Evolutionary conservation across 2,329 filamentous ascomycete genomes (phyloP), one percentile per base, ranked within the genome.

Genomic region (Talaromyces piceae): DNA sequence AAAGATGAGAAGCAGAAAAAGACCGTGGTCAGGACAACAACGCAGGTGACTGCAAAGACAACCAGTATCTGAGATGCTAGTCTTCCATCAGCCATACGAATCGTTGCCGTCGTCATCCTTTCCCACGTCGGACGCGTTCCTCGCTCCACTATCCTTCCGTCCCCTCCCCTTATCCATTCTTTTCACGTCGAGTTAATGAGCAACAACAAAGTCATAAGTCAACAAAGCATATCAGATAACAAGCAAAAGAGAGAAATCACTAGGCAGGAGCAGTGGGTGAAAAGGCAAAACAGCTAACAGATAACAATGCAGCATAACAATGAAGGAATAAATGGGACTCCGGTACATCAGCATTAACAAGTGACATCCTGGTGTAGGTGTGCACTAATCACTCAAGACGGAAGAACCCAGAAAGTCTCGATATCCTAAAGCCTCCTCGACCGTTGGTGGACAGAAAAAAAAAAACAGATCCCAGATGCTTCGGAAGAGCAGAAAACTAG

Each of bases 401-500:
- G 33, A 47, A 43, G 37, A 50, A 41, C 48, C 49, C 52, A 50
- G 28, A 30, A 41, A 26, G 27, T 49, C 46, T 52, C 46, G 37
- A 52, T 48, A 33, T 52, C 41, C 47, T 45, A n/a, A 37, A 37
- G 25, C 41, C 28, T 44, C n/a, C 31, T 45, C 43, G 50, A 47
- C 54, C 52, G 54, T 54, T 56, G 13, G 39, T 45, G 25, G 45
- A 47, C 47, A 31, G 41, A 33, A 18, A 47, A 18, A 37, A n/a
- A 18, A 18, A 18, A 8, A 20, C 20, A 37, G 12, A 41, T 41
- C 45, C 51, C 52, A 51, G 31, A 41, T 52, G 49, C 46, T 47
- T 51, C 46, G 43, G 37, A 45, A 54, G 52, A 48, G 41, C 45
- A 49, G 41, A 53, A n/a, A 56, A 54, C 52, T 52, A 47, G 52